A percentile compares a stretch with the other conserved stretches of the same genome.
phyloP scores from a whole-genome alignment of 495 filamentous ascomycete genomes.

The Aspergillus wentii region DNA sequence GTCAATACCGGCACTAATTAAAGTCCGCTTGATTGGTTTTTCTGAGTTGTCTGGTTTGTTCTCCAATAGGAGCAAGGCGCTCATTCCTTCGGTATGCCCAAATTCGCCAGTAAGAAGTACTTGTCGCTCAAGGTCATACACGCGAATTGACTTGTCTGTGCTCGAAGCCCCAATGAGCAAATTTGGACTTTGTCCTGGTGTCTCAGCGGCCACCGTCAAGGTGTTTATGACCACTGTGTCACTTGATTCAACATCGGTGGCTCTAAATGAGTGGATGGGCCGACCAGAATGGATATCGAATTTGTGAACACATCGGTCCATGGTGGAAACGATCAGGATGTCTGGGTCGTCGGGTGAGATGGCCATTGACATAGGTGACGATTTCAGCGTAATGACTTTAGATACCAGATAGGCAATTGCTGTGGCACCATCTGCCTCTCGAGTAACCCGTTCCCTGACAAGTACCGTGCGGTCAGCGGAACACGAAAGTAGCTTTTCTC shows the following conservation, averaged over 20 bases:
- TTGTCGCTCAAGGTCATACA: slow-evolving; percentile 78
- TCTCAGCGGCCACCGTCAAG: slow-evolving; percentile 50
- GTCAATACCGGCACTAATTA: slow-evolving; percentile 76
- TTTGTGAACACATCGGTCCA: slow-evolving; percentile 74
- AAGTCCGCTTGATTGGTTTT: slow-evolving; percentile 35
- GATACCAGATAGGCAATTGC: slow-evolving; percentile 70
- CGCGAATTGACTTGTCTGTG: slow-evolving; percentile 87
- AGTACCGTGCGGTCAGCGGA: slow-evolving; percentile 84
- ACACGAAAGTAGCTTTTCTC: slow-evolving; percentile 72
- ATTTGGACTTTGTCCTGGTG: slow-evolving; percentile 33
- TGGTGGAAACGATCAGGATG: slow-evolving; percentile 67
- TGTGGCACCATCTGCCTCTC: slow-evolving; percentile 57
- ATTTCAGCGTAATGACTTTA: slow-evolving; percentile 72
- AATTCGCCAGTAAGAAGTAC: slow-evolving; percentile 79
- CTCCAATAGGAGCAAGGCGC: slow-evolving; percentile 72
- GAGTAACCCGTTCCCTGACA: slow-evolving; percentile 67
- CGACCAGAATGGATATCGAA: slow-evolving; percentile 73
- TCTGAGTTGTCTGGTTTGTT: slow-evolving; percentile 31
- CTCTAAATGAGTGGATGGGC: slow-evolving; percentile 68
- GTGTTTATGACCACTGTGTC: slow-evolving; percentile 82
- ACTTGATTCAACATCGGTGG: slow-evolving; percentile 66
- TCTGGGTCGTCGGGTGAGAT: slow-evolving; percentile 54
- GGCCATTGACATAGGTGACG: slow-evolving; percentile 81
- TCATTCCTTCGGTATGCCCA: slow-evolving; percentile 90
- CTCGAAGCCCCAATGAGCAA: slow-evolving; percentile 80